Evolutionary conservation across 2,329 filamentous ascomycete species (phyloP).

Genomic region (Lachnum nothofagi): DNA sequence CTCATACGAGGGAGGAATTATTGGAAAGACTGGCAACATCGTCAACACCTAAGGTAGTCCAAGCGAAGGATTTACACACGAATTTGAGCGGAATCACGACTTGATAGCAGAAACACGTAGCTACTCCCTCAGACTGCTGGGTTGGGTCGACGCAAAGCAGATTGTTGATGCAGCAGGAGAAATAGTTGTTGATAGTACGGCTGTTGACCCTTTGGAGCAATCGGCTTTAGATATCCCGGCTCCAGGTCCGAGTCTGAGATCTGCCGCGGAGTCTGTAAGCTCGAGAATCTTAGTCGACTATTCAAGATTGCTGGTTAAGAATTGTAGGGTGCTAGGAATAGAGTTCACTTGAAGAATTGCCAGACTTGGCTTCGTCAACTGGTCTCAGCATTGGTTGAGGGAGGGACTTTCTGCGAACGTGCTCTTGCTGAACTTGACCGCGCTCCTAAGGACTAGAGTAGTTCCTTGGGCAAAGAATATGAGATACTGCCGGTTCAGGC

Average conservation of each 20-base stretch:
- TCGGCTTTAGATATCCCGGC: constrained; percentile 20
- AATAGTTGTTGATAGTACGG: neutral
- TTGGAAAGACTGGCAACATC: constrained; percentile 19
- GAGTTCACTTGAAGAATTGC: constrained; percentile 24
- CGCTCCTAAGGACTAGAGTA: constrained; percentile 6
- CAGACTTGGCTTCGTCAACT: constrained; percentile 25
- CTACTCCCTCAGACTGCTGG: constrained; percentile 3
- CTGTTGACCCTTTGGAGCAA: constrained; percentile 20
- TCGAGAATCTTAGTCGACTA: neutral
- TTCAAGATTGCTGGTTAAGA: neutral
- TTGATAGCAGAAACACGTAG: constrained; percentile 3
- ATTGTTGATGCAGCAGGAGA: neutral
- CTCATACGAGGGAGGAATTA: constrained; percentile 1
- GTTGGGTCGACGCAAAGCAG: constrained; percentile 3
- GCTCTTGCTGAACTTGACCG: constrained; percentile 5
- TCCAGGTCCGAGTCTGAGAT: constrained; percentile 22
- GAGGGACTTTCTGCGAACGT: constrained; percentile 6
- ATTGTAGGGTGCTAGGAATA: constrained; percentile 15
- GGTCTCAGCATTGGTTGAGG: constrained; percentile 19
- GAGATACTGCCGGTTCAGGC: too few species aligned
- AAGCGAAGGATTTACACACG: constrained; percentile 18
- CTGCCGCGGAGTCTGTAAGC: constrained; percentile 8
- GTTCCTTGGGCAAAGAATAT: neutral
- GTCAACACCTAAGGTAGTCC: constrained; percentile 25
- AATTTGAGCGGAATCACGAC: constrained; percentile 24